Conservation (phyloP, 129 eudicot species). For the Flaveria brownii region DNA sequence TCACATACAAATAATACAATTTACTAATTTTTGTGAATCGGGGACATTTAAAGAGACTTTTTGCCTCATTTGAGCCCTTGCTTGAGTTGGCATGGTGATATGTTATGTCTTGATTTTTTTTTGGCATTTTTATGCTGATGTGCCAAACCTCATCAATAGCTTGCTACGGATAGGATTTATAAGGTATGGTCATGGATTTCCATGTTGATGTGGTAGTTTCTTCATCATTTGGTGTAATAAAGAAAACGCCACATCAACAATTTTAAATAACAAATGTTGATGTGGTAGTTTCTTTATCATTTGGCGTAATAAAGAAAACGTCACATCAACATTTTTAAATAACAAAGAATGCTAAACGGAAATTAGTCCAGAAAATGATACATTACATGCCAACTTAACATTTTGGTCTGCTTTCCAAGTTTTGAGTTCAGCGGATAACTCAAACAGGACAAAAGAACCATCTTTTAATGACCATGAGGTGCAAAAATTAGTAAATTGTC, state of each 20-base stretch:
- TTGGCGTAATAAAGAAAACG: background rate
- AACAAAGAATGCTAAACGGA: background rate
- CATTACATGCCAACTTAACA: background rate
- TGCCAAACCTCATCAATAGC: no score
- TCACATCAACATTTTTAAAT: background rate
- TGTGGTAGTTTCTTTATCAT: background rate
- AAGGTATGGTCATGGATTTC: no score
- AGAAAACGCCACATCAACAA: background rate
- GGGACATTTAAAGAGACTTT: background rate
- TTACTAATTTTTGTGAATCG: background rate
- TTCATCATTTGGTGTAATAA: background rate
- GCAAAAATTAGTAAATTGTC: constrained; percentile 3
- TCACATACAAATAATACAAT: background rate
- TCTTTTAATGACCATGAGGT: background rate
- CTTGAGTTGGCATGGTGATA: background rate
- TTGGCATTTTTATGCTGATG: background rate
- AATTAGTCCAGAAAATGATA: background rate
- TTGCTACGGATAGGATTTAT: no score
- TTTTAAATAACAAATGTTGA: background rate
- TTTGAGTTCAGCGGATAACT: background rate
- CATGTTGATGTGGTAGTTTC: background rate
- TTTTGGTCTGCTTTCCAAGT: background rate
- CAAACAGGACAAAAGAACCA: background rate
- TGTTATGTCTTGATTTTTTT: background rate
- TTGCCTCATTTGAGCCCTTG: background rate